A percentile compares a stretch with the other conserved stretches of the same genome.
Conservation (phyloP, 2,329 filamentous ascomycete species). For the Colletotrichum sublineola region DNA sequence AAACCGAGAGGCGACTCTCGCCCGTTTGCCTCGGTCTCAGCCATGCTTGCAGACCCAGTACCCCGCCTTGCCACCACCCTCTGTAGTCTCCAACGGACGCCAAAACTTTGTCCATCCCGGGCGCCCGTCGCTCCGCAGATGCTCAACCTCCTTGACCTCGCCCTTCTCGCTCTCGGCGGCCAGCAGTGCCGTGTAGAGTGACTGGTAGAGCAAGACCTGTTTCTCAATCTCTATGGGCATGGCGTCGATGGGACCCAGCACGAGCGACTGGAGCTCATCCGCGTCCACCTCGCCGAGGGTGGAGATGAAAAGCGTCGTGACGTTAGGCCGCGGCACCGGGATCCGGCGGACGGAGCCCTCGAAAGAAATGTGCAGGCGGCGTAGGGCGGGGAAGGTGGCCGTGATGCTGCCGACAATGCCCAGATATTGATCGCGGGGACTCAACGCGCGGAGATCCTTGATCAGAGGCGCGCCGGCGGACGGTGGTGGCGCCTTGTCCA, state of each 20-base stretch:
- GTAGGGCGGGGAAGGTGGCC: constrained; percentile 38
- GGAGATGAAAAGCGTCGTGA: constrained; percentile 38
- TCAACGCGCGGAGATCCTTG: constrained; percentile 20
- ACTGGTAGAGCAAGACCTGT: constrained; percentile 40
- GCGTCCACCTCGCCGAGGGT: constrained; percentile 37
- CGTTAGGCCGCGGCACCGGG: constrained; percentile 36
- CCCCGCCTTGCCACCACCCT: constrained; percentile 16
- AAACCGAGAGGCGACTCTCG: constrained; percentile 1
- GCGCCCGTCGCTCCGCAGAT: constrained; percentile 33
- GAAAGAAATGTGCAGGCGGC: constrained; percentile 38
- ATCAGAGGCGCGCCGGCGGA: constrained; percentile 19
- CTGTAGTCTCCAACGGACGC: constrained; percentile 23
- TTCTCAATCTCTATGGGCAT: constrained; percentile 28
- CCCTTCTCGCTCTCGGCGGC: constrained; percentile 9
- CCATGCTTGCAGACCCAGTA: constrained; percentile 42
- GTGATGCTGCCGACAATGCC: constrained; percentile 29
- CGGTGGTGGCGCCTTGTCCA: constrained; percentile 33
- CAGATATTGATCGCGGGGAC: constrained; percentile 33
- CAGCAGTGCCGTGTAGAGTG: constrained; percentile 36
- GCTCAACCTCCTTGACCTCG: constrained; percentile 35
- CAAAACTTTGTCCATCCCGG: constrained; percentile 42
- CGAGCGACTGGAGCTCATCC: constrained; percentile 23
- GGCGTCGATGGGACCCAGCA: constrained; percentile 35
- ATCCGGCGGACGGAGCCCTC: constrained; percentile 40
- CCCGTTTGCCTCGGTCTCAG: constrained; percentile 2